Conservation (phyloP, 139 green algal species). For the Chlamydomonas sp. region DNA sequence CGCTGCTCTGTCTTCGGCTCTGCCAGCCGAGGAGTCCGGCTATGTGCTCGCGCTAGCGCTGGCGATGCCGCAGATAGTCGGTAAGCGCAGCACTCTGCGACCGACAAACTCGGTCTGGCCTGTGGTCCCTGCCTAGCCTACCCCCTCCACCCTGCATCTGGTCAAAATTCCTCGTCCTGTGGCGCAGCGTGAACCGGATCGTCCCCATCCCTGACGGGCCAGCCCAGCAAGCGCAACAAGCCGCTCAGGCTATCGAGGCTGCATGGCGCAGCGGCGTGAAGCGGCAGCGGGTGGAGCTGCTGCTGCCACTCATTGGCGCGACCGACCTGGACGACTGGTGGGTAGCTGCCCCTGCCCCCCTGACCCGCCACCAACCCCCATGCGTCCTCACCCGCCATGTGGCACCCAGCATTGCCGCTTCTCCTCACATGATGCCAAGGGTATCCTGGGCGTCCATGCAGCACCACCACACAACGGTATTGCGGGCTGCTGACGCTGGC, state of each 20-base stretch:
- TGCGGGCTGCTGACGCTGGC: neutral
- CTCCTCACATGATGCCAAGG: neutral
- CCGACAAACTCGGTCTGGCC: no score
- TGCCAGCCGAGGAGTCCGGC: no score
- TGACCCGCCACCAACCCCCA: neutral
- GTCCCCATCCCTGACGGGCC: slow-evolving; percentile 39
- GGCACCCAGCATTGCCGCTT: neutral
- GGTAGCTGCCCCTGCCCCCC: neutral
- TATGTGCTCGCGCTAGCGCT: no score
- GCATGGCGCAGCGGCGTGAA: slow-evolving; percentile 71
- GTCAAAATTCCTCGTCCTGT: neutral
- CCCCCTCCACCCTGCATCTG: neutral
- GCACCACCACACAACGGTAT: neutral
- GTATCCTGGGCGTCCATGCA: neutral
- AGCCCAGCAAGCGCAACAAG: slow-evolving; percentile 71
- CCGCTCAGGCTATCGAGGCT: slow-evolving; percentile 58
- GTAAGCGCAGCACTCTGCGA: no score
- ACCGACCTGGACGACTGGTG: slow-evolving; percentile 94
- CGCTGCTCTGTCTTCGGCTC: no score
- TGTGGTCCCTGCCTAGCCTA: neutral
- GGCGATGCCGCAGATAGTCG: no score
- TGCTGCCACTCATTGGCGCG: slow-evolving; percentile 91
- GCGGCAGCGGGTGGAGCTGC: slow-evolving; percentile 80
- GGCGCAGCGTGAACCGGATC: slow-evolving; percentile 12
- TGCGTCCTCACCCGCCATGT: neutral